Conservation (phyloP, 2,329 filamentous ascomycete genomes). For the Pleochaeta shiraiana region DNA sequence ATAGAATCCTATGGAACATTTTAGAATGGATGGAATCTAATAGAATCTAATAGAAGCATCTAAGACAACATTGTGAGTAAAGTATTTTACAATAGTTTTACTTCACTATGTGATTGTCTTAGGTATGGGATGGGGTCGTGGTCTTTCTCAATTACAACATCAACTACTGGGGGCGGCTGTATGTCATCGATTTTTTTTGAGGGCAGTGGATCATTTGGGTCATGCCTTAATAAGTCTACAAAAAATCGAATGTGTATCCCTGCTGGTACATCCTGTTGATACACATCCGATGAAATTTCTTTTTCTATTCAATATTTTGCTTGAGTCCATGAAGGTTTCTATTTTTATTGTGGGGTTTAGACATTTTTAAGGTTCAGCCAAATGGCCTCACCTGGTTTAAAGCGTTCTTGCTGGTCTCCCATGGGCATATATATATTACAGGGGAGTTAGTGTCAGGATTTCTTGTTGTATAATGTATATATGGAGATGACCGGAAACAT, state of each 20-base stretch:
- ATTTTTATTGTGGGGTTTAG: neutral
- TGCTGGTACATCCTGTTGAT: conserved; percentile 3
- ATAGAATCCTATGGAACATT: no score
- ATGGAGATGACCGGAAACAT: no score
- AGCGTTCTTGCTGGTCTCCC: neutral
- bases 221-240: conserved; percentile 3
- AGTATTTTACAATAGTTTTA: no score
- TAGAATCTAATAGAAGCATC: no score
- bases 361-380: conserved; percentile 3
- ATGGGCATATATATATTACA: no score
- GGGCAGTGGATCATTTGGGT: conserved; percentile 4
- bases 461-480: no score
- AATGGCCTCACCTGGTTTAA: neutral
- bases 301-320: conserved; percentile 2
- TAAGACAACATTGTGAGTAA: no score
- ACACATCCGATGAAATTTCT: conserved; percentile 2
- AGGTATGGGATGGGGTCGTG: no score
- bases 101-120: no score
- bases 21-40: no score
- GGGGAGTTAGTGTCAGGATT: no score
- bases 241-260: conserved; percentile 2
- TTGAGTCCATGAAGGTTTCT: conserved; percentile 1
- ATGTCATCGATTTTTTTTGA: conserved; percentile 4
- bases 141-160: no score
- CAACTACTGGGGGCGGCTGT: neutral